A percentile compares a stretch with the other conserved stretches of the same genome.
phyloP scores from a whole-genome alignment of 2,329 filamentous ascomycete species.

The Camptophora hylomeconis region DNA sequence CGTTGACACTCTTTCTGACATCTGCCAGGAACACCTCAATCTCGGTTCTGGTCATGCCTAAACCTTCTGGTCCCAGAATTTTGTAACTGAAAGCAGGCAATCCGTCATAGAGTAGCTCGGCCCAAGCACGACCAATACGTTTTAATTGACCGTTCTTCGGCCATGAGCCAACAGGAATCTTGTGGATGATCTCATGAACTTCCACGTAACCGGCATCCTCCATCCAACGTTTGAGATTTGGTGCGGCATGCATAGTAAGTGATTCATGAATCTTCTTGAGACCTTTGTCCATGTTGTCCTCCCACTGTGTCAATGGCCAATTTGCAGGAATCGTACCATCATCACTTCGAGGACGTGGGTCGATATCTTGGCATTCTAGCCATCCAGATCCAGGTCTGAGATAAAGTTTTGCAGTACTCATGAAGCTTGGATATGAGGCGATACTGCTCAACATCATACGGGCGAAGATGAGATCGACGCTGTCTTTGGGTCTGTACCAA shows the following conservation, averaged over 20 bases:
- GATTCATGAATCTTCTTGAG: slow-evolving; percentile 30
- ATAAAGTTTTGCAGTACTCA: slow-evolving; percentile 38
- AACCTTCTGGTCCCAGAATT: slow-evolving; percentile 22
- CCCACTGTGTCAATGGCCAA: slow-evolving; percentile 38
- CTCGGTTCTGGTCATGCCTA: slow-evolving; percentile 32
- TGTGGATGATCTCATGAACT: slow-evolving; percentile 39
- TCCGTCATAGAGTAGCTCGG: slow-evolving; percentile 32
- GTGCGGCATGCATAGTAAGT: slow-evolving; percentile 38
- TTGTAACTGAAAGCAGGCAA: slow-evolving; percentile 32
- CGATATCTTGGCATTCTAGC: slow-evolving; percentile 31
- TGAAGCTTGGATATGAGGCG: slow-evolving; percentile 41
- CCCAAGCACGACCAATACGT: slow-evolving; percentile 36
- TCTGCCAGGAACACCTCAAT: slow-evolving; percentile 34
- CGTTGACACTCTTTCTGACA: slow-evolving; percentile 28
- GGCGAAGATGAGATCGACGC: slow-evolving; percentile 49
- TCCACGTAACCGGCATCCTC: slow-evolving; percentile 45
- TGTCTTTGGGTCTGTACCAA: slow-evolving; percentile 39
- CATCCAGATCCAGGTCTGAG: slow-evolving; percentile 42
- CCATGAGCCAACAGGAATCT: slow-evolving; percentile 42
- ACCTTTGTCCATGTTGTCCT: slow-evolving; percentile 29
- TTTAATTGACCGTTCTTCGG: slow-evolving; percentile 34
- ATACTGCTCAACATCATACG: slow-evolving; percentile 46
- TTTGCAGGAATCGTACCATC: slow-evolving; percentile 39
- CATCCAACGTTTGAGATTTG: slow-evolving; percentile 41
- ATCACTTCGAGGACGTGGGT: slow-evolving; percentile 37